phyloP scores from a whole-genome alignment of 306 rosid species.

The Dicorynia guianensis region DNA sequence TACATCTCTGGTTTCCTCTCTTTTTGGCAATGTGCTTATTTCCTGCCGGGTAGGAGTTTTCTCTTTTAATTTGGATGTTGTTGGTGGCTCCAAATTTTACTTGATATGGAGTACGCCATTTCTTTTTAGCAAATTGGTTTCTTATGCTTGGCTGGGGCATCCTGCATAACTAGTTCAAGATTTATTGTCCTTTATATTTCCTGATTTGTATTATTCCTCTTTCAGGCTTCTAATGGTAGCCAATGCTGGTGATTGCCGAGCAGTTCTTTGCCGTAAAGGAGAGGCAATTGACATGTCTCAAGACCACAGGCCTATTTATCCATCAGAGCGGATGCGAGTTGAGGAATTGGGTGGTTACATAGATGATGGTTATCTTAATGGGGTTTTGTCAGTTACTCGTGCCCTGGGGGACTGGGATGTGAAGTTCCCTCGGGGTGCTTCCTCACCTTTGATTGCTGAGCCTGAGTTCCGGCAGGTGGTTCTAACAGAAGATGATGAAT shows the following conservation, averaged over 20 bases:
- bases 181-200: neutral
- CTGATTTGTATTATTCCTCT: conserved; percentile 31
- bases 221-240: conserved; percentile 92
- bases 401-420: conserved; percentile 99
- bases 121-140: no score
- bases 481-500: conserved; percentile 90
- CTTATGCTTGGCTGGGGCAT: neutral
- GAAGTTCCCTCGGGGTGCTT: conserved; percentile 78
- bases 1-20: conserved; percentile 2
- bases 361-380: conserved; percentile 91
- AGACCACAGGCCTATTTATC: conserved; percentile 86
- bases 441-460: conserved; percentile 90
- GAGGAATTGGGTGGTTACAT: conserved; percentile 82
- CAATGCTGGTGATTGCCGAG: conserved; percentile 96
- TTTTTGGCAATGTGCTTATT: no score
- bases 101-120: no score
- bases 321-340: conserved; percentile 74
- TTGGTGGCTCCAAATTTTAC: no score
- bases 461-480: conserved; percentile 79
- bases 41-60: no score
- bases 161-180: neutral
- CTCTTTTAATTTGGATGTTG: no score
- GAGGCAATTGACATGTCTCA: conserved; percentile 94
- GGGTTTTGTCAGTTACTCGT: conserved; percentile 81
- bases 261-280: conserved; percentile 91